A percentile compares a stretch with the other conserved stretches of the same genome.
Evolutionary conservation across 176 grass and related monocot species (phyloP).

Genomic region (Aegilops speltoides): DNA sequence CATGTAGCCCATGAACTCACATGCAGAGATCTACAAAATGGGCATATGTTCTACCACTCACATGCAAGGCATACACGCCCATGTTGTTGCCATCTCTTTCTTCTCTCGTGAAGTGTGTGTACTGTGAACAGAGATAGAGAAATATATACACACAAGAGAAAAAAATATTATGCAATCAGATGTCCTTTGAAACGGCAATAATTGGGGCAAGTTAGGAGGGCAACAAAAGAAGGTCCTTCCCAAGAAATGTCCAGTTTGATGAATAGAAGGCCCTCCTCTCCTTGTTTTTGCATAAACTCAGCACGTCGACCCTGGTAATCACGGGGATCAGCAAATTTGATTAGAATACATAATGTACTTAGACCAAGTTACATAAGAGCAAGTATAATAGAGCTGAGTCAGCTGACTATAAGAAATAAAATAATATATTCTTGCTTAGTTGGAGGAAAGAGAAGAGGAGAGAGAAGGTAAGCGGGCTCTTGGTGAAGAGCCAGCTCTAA

Average conservation of each 20-base stretch:
- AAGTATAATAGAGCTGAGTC: too few species aligned
- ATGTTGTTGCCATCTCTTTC: slow-evolving; percentile 31
- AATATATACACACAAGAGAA: neutral
- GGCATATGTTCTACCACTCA: slow-evolving; percentile 27
- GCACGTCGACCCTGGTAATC: neutral
- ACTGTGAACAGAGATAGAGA: neutral
- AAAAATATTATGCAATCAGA: neutral
- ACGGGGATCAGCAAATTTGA: neutral
- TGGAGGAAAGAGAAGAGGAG: too few species aligned
- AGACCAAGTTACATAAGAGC: neutral
- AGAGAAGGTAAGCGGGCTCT: too few species aligned
- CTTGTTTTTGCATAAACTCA: neutral
- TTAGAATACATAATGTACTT: neutral
- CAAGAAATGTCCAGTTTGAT: neutral
- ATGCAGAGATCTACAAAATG: slow-evolving; percentile 43
- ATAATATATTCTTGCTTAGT: too few species aligned
- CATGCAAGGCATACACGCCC: slow-evolving; percentile 46
- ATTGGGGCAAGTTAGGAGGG: neutral
- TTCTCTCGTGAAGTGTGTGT: slow-evolving; percentile 1
- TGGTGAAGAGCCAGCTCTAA: too few species aligned
- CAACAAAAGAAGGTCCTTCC: too few species aligned
- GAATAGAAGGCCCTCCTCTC: neutral
- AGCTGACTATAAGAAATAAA: too few species aligned
- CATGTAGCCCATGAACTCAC: slow-evolving; percentile 36
- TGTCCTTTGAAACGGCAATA: neutral